Conservation (phyloP, 441 rosid species). For the Arabidopsis hybrid region DNA sequence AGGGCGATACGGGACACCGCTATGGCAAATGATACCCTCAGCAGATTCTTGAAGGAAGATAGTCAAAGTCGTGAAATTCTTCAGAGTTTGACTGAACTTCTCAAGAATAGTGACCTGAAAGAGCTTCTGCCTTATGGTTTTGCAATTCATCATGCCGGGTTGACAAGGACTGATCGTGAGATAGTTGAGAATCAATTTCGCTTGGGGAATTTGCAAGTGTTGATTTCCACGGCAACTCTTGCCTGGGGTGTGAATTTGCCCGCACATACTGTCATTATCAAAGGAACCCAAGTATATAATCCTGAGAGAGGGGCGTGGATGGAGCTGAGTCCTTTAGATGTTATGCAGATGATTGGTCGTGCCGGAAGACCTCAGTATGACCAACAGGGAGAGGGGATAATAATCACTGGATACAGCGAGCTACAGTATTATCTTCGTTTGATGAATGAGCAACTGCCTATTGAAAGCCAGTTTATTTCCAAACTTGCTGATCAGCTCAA, state of each 20-base stretch:
- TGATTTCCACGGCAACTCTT: slow-evolving; percentile 96
- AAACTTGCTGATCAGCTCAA: slow-evolving; percentile 96
- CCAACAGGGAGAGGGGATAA: slow-evolving; percentile 84
- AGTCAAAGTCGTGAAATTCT: slow-evolving; percentile 81
- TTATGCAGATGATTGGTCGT: slow-evolving; percentile 89
- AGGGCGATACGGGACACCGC: slow-evolving; percentile 79
- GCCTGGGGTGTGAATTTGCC: slow-evolving; percentile 99
- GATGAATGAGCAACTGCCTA: slow-evolving; percentile 94
- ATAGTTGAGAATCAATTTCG: slow-evolving; percentile 64
- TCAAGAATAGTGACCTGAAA: slow-evolving; percentile 85
- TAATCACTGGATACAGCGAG: slow-evolving; percentile 87
- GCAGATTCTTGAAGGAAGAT: slow-evolving; percentile 86
- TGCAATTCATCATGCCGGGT: slow-evolving; percentile 93
- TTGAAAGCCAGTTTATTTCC: slow-evolving; percentile 91
- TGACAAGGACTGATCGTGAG: slow-evolving; percentile 82
- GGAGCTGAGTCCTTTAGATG: slow-evolving; percentile 90
- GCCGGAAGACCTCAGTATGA: slow-evolving; percentile 98
- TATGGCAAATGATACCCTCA: slow-evolving; percentile 80
- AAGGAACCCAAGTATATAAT: slow-evolving; percentile 91
- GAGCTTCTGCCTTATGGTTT: slow-evolving; percentile 89
- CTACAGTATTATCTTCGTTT: slow-evolving; percentile 85
- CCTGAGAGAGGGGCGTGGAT: slow-evolving; percentile 99
- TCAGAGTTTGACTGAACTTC: slow-evolving; percentile 63
- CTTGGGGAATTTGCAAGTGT: slow-evolving; percentile 61
- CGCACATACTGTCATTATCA: slow-evolving; percentile 88